Percentiles rank a stretch among this genome's conserved stretches.
These are phyloP conservation scores for Aspergillus olivimuriae DNA, from an alignment of 495 filamentous ascomycete species.

Conservation along the genomic window DNA sequence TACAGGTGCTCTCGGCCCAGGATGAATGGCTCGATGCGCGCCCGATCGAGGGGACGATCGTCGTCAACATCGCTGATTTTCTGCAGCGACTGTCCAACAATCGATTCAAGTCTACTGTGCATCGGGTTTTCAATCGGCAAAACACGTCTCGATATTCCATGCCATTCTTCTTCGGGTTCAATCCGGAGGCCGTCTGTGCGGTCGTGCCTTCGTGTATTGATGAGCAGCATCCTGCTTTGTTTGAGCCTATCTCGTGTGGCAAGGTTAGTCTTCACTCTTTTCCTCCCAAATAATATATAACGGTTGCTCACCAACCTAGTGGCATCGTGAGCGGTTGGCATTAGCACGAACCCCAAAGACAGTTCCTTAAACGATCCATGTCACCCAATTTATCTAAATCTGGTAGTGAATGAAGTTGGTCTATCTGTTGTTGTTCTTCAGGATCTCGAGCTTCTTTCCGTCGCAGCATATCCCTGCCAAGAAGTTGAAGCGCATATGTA, in stretches of 20 bases:
- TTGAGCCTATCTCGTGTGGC: conserved; percentile 52
- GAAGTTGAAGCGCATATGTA: too few species aligned
- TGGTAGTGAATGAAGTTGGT: too few species aligned
- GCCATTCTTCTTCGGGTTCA: conserved; percentile 54
- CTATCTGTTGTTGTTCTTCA: too few species aligned
- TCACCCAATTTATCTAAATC: too few species aligned
- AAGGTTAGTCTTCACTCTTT: conserved; percentile 32
- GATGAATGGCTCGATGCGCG: conserved; percentile 49
- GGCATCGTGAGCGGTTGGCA: not conserved
- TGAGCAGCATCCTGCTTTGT: conserved; percentile 46
- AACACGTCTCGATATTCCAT: conserved; percentile 48
- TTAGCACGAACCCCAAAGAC: not conserved
- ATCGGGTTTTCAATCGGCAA: conserved; percentile 47
- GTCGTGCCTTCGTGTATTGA: conserved; percentile 49
- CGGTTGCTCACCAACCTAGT: not conserved
- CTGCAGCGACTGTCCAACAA: conserved; percentile 58
- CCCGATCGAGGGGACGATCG: conserved; percentile 52
- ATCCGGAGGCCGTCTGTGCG: conserved; percentile 36
- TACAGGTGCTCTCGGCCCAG: conserved; percentile 46
- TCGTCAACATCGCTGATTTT: conserved; percentile 64
- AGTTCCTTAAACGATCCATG: too few species aligned
- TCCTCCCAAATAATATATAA: not conserved
- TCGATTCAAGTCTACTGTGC: conserved; percentile 52
- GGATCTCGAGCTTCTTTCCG: too few species aligned
- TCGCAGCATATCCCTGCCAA: too few species aligned